Evolutionary conservation across 257 asterid species (phyloP).

Genomic region (Plantago elongata): DNA sequence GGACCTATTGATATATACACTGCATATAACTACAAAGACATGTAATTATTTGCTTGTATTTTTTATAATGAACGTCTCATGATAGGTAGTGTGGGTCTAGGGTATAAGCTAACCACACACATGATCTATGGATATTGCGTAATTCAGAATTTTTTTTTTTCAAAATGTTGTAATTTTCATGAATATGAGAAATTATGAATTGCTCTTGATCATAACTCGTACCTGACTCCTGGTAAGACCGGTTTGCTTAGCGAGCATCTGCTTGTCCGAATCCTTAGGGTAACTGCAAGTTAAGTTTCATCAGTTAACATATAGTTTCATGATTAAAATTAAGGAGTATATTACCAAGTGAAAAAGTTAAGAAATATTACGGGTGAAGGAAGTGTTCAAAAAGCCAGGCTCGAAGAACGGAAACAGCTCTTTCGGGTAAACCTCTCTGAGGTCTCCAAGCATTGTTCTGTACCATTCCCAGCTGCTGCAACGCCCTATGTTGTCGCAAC

Average conservation of each 20-base stretch:
- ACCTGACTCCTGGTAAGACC: conserved; percentile 90
- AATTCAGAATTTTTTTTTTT: too few species aligned
- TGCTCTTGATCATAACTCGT: background rate
- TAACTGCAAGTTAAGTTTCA: conserved; percentile 35
- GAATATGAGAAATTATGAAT: too few species aligned
- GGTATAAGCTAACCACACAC: too few species aligned
- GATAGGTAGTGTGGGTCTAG: too few species aligned
- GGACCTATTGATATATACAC: too few species aligned
- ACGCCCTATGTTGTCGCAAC: conserved; percentile 44
- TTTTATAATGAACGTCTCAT: too few species aligned
- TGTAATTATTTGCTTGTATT: too few species aligned
- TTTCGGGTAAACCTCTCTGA: conserved; percentile 68
- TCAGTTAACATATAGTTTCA: background rate
- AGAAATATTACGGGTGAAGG: conserved; percentile 56
- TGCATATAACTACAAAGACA: too few species aligned
- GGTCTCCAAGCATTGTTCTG: conserved; percentile 71
- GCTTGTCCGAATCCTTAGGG: conserved; percentile 75
- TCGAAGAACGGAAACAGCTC: conserved; percentile 75
- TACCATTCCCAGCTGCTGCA: conserved; percentile 60
- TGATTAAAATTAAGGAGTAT: background rate
- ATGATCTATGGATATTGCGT: too few species aligned
- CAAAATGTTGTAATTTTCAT: too few species aligned
- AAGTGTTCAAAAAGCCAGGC: conserved; percentile 87
- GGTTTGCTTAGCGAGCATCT: conserved; percentile 65
- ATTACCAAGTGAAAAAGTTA: background rate